phyloP scores from a whole-genome alignment of 2,329 filamentous ascomycete species.

The Hypomyces perniciosus region DNA sequence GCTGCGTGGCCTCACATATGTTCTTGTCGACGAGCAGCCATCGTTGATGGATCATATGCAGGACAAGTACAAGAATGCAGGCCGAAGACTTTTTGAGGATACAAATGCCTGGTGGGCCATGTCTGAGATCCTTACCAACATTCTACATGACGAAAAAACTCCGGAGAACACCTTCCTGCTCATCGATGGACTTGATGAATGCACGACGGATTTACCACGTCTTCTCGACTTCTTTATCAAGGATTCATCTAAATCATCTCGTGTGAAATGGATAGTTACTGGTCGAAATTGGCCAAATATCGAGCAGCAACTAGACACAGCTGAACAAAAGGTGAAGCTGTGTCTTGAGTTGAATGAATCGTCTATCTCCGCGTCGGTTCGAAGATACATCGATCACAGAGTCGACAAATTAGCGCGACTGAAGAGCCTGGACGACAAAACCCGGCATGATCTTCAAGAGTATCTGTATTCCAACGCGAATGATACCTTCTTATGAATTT shows the following conservation, averaged over 20 bases:
- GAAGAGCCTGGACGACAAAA: constrained; percentile 10
- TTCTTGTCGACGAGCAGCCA: constrained; percentile 29
- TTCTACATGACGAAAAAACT: constrained; percentile 33
- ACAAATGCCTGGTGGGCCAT: constrained; percentile 31
- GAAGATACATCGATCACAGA: not conserved
- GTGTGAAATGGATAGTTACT: constrained; percentile 6
- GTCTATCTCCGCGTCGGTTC: not conserved
- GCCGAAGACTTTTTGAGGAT: constrained; percentile 33
- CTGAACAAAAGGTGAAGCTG: not conserved
- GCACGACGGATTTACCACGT: constrained; percentile 20
- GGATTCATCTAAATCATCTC: not conserved
- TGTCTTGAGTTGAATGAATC: constrained; percentile 19
- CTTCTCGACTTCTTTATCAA: constrained; percentile 31
- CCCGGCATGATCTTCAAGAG: constrained; percentile 1
- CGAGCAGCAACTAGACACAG: constrained; percentile 13
- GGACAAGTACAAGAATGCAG: constrained; percentile 27
- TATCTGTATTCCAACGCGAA: constrained; percentile 26
- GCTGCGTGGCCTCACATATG: constrained; percentile 37
- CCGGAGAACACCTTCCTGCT: constrained; percentile 28
- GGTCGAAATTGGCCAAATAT: constrained; percentile 2
- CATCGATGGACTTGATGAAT: constrained; percentile 43
- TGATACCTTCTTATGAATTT: constrained; percentile 27
- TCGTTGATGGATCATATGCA: constrained; percentile 28
- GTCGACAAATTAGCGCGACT: not conserved
- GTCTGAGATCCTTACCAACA: constrained; percentile 29